Percentiles rank a stretch among this genome's conserved stretches.
These are phyloP conservation scores for Aspergillus indologenus DNA, from an alignment of 495 filamentous ascomycete species.

Conservation along the genomic window DNA sequence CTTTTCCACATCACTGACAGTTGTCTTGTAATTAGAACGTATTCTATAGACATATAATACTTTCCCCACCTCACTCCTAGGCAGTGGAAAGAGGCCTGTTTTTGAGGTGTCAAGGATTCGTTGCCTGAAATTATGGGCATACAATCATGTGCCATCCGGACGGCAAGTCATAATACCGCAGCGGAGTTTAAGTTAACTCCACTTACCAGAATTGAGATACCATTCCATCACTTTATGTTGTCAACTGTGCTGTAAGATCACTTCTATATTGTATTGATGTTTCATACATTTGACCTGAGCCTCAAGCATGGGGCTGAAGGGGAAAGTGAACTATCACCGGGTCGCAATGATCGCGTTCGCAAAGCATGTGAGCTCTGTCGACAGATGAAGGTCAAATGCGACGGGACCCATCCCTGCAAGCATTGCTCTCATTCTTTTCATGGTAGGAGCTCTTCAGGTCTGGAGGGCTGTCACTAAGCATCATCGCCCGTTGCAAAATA, in stretches of 20 bases:
- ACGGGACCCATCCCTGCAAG: constrained; percentile 6
- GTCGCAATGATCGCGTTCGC: constrained; percentile 1
- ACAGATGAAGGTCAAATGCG: constrained; percentile 18
- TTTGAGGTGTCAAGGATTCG: neutral
- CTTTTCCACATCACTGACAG: too few species aligned
- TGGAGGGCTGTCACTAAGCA: neutral
- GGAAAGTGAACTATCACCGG: neutral
- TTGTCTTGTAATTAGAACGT: too few species aligned
- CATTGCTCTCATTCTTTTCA: constrained; percentile 11
- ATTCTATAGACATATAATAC: too few species aligned
- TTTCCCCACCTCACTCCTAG: too few species aligned
- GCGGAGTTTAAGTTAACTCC: neutral
- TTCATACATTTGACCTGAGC: neutral
- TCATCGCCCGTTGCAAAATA: neutral
- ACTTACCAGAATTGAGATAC: neutral
- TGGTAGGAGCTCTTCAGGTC: neutral
- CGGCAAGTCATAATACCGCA: neutral
- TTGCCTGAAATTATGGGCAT: neutral
- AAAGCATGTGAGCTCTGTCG: constrained; percentile 14
- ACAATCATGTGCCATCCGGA: neutral
- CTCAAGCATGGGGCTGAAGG: neutral
- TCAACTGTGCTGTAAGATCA: too few species aligned
- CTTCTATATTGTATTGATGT: neutral
- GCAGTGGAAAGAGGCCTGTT: too few species aligned
- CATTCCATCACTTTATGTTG: too few species aligned